Base-by-base conservation (phyloP, 768 basidiomycete genomes). In the Daedaleopsis sinensis region DNA sequence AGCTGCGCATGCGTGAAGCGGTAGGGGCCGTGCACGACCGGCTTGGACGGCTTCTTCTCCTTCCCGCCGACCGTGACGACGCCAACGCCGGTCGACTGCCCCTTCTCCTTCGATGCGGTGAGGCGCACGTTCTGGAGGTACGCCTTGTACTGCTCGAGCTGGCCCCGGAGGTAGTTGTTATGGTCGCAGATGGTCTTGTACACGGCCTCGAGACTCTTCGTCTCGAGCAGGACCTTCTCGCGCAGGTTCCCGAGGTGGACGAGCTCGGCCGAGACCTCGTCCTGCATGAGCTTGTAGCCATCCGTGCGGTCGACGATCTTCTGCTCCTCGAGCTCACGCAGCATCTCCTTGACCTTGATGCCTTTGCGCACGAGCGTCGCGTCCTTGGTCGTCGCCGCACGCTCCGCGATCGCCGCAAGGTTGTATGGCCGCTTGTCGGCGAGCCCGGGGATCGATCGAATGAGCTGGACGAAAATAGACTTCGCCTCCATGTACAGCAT, bases 401-500 rank as follows among this genome's bases (percentile, higher is more conserved):
- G 83, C 74, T 99, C 97, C 11, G 96, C 96, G 62, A 98, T 89
- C 7, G 82, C 87, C 27, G 88, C 80, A 18, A 99, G 85, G 71
- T 97, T 88, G 72, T 97, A 92, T 0, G 97, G 97, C 35, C 88
- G 86, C 72, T 90, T 91, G 55, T 95, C 93, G 6, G 87, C 83
- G 0, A 87, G 81, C 51, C 89, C 84, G 1, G 96, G 96, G 58
- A 99, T 85, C 36, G 96, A 98, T 66, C 97, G 95, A 58, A 99
- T 88, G 55, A 98, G 86, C 73, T 98, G 95, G 36, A 98, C 97
- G 67, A 99, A 95, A 71, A 98, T 98, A 8, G 96, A 98, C 79
- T 99, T 99, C 58, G 97, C 93, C 74, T 99, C 97, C 95, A 98
- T 98, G 80, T 98, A 99, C 35, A 98, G 86, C 87, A 99, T 96